phyloP scores from a whole-genome alignment of 2,329 filamentous ascomycete species.

The Fusarium concolor region DNA sequence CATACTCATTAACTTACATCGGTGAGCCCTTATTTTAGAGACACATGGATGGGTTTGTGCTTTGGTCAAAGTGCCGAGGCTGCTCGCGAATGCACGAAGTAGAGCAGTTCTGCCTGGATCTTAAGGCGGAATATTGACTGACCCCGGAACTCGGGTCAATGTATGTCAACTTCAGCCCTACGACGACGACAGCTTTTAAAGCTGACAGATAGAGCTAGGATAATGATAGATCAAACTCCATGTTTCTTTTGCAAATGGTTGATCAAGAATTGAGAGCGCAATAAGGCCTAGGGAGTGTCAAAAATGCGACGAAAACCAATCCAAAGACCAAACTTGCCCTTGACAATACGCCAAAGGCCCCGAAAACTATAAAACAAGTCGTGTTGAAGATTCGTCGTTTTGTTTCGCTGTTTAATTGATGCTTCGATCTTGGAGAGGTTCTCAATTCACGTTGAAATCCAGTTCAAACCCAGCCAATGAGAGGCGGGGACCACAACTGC shows the following conservation, averaged over 20 bases:
- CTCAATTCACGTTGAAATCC: constrained; percentile 9
- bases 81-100: not conserved
- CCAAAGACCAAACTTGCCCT: not conserved
- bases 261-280: constrained; percentile 37
- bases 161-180: constrained; percentile 46
- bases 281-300: not conserved
- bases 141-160: not conserved
- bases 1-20: not conserved
- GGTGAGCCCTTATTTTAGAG: too few species aligned
- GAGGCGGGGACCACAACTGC: not conserved
- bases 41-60: too few species aligned
- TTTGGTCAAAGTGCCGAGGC: not conserved
- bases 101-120: not conserved
- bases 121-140: not conserved
- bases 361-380: not conserved
- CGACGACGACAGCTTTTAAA: constrained; percentile 38
- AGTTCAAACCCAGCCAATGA: constrained; percentile 26
- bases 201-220: constrained; percentile 41
- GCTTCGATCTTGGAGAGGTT: constrained; percentile 18
- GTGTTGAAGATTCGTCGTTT: constrained; percentile 18
- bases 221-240: constrained; percentile 20
- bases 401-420: constrained; percentile 29
- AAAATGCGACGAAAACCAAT: constrained; percentile 21
- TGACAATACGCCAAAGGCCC: not conserved
- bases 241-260: constrained; percentile 2